Evolutionary conservation across 176 grass and related monocot species (phyloP), one percentile per base, ranked within the genome.

Genomic region (Puccinellia tenuiflora): DNA sequence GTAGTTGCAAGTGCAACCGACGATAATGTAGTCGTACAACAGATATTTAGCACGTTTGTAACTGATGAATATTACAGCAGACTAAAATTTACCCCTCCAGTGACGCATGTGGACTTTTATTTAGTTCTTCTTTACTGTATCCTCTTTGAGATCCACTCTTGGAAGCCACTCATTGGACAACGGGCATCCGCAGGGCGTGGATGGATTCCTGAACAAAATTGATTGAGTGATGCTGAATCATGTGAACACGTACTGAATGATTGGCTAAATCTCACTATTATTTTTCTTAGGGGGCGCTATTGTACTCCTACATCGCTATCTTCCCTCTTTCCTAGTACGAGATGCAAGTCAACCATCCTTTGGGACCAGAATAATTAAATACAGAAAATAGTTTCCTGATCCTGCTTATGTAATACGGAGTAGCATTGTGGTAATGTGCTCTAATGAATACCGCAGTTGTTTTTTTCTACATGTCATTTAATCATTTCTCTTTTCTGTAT

Each of bases 181-280:
- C 31, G 68, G 47, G 20, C 42, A 80, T 47, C 33, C 16, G 15
- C 3, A 9, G 17, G 17, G 28, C 31, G 35, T 73, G n/a, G 76
- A 73, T 46, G 2, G 53, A 3, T 85, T 57, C 63, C 6, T 11
- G 7, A 45, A 9, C 16, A 33, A 64, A 34, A 17, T 71, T 30
- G 0, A 52, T 71, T 71, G 1, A 54, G 13, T 78, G 38, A 59
- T 22, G 64, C 53, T 53, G 14, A 83, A 78, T 21, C 7, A 9
- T 85, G 30, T 17, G 30, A 50, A 7, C 10, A 13, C 35, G 12
- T 22, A 22, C 48, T 28, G 24, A 45, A 70, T n/a, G n/a, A n/a
- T n/a, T 88, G 76, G 59, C 29, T 18, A 68, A 84, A 85, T 21
- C 3, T 18, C 60, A 50, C 38, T n/a, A n/a, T n/a, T n/a, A n/a